A percentile compares a stretch with the other conserved stretches of the same genome.
Evolutionary conservation across 2,329 filamentous ascomycete species (phyloP).

Genomic region (Ascocoryne sarcoides): DNA sequence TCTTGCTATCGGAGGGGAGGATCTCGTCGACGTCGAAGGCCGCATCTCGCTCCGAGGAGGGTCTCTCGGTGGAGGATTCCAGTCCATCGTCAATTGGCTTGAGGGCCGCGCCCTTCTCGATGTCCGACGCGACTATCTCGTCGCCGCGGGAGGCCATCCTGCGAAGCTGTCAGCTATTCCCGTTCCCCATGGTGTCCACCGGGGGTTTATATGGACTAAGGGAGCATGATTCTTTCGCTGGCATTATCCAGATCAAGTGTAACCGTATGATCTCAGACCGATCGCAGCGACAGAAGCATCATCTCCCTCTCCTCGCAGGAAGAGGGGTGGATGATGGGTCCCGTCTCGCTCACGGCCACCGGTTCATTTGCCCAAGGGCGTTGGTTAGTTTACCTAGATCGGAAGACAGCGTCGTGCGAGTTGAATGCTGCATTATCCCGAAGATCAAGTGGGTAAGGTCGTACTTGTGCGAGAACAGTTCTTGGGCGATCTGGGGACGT

Average conservation of each 20-base stretch:
- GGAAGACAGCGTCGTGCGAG: slow-evolving; percentile 12
- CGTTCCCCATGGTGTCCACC: not conserved
- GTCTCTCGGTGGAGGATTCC: slow-evolving; percentile 1
- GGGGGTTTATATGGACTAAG: slow-evolving; percentile 1
- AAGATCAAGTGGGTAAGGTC: slow-evolving; percentile 3
- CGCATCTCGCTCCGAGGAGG: slow-evolving; percentile 7
- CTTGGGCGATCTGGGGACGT: too few species aligned
- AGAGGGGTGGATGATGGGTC: slow-evolving; percentile 7
- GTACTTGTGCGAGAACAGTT: slow-evolving; percentile 7
- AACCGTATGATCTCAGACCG: slow-evolving; percentile 81
- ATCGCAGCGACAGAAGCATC: slow-evolving; percentile 13
- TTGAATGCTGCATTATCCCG: slow-evolving; percentile 16
- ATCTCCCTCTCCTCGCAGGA: slow-evolving; percentile 6
- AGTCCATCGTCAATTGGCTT: slow-evolving; percentile 1
- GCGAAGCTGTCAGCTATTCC: slow-evolving; percentile 13
- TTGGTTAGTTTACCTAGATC: slow-evolving; percentile 20
- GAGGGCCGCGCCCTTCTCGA: slow-evolving; percentile 13
- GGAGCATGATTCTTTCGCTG: slow-evolving; percentile 94
- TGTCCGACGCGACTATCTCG: slow-evolving; percentile 13
- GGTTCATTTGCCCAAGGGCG: slow-evolving; percentile 18
- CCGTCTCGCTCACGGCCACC: slow-evolving; percentile 13
- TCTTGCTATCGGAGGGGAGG: slow-evolving; percentile 6
- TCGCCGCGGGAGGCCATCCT: slow-evolving; percentile 15
- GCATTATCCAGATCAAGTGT: slow-evolving; percentile 98
- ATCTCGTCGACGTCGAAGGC: slow-evolving; percentile 10